phyloP scores from a whole-genome alignment of 441 rosid genomes.

The Populus trichocarpa region DNA sequence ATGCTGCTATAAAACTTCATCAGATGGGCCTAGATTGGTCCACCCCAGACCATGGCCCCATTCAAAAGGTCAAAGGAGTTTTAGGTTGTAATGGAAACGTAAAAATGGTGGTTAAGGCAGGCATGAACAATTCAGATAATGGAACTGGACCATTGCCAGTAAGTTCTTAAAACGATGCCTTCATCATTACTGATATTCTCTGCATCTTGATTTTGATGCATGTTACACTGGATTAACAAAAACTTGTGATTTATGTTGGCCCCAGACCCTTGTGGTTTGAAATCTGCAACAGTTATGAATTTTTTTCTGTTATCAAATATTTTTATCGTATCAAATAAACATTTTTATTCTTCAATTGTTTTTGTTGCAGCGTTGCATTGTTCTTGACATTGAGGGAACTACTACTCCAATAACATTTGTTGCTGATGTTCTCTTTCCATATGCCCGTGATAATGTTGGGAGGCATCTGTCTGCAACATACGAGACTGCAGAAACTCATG shows the following conservation, averaged over 20 bases:
- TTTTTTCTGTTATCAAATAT: background rate
- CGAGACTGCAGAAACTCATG: conserved; percentile 70
- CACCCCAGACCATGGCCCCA: conserved; percentile 72
- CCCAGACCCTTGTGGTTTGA: background rate
- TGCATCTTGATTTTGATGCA: background rate
- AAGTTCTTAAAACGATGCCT: conserved; percentile 17
- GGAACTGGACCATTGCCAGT: conserved; percentile 42
- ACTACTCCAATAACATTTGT: conserved; percentile 95
- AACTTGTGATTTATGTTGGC: background rate
- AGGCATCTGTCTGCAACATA: conserved; percentile 72
- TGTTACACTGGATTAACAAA: background rate
- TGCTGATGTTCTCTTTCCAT: conserved; percentile 85
- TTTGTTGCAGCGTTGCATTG: conserved; percentile 65
- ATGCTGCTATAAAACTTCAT: conserved; percentile 92
- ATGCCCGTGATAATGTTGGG: conserved; percentile 80
- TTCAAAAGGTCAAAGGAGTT: conserved; percentile 35
- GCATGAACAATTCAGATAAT: conserved; percentile 38
- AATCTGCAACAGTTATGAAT: background rate
- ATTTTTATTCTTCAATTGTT: conserved; percentile 17
- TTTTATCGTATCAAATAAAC: background rate
- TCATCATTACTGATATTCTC: background rate
- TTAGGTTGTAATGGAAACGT: conserved; percentile 24
- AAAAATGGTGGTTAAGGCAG: conserved; percentile 37
- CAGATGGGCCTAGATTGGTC: conserved; percentile 81
- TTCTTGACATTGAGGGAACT: conserved; percentile 97